Evolutionary conservation across 495 filamentous ascomycete species (phyloP).

Genomic region (Penicillium daleae): DNA sequence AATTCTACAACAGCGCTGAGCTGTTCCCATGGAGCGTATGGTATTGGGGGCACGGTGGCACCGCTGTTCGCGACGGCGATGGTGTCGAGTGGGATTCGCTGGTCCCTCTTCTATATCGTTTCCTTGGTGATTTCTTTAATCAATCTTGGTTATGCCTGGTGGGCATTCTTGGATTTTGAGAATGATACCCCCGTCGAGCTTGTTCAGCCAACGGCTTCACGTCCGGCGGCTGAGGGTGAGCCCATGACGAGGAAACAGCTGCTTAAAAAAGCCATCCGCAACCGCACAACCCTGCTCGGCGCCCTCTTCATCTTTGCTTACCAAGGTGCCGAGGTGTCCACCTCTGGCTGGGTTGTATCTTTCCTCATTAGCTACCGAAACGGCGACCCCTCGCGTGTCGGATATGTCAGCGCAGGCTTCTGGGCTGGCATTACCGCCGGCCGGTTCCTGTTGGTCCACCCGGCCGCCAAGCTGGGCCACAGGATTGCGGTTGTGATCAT

Average conservation of each 20-base stretch:
- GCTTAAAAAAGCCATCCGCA: slow-evolving; percentile 54
- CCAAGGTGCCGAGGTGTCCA: slow-evolving; percentile 76
- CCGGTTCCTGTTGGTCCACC: slow-evolving; percentile 66
- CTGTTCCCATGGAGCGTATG: slow-evolving; percentile 69
- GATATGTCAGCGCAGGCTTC: slow-evolving; percentile 83
- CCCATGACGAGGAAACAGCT: slow-evolving; percentile 72
- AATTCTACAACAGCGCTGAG: slow-evolving; percentile 66
- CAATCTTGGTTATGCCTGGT: slow-evolving; percentile 53
- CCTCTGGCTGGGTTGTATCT: slow-evolving; percentile 82
- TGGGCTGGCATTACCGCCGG: slow-evolving; percentile 80
- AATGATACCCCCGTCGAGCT: slow-evolving; percentile 50
- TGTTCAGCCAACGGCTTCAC: slow-evolving; percentile 43
- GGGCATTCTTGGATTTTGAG: slow-evolving; percentile 59
- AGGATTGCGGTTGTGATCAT: slow-evolving; percentile 65
- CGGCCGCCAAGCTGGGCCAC: slow-evolving; percentile 69
- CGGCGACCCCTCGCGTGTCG: slow-evolving; percentile 67
- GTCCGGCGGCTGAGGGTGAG: slow-evolving; percentile 31
- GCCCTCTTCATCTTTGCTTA: slow-evolving; percentile 82
- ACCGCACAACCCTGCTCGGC: slow-evolving; percentile 66
- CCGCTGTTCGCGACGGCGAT: slow-evolving; percentile 73
- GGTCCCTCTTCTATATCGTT: slow-evolving; percentile 39
- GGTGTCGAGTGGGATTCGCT: slow-evolving; percentile 37
- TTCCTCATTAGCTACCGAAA: slow-evolving; percentile 72
- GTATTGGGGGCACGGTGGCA: slow-evolving; percentile 69
- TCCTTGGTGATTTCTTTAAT: slow-evolving; percentile 44